Evolutionary conservation across 1,284 basidiomycete genomes (phyloP), one percentile per base, ranked within the genome.

Genomic region (Stygiomarasmius scandens): DNA sequence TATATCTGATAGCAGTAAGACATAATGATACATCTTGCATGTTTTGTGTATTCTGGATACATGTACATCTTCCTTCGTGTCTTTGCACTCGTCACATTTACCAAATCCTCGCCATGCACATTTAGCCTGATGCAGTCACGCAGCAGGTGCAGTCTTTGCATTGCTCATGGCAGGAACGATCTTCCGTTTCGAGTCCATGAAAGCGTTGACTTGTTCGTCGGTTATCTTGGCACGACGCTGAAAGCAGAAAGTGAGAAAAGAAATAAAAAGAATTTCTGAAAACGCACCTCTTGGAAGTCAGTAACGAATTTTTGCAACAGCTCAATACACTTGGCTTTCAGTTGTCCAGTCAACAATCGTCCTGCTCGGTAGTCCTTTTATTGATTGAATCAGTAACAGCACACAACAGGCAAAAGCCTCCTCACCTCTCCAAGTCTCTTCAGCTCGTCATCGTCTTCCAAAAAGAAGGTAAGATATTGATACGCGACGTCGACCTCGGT

Each of bases 381-480:
- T 12, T 12, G 29, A 32, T 12, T 32, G 5, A 32, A 32, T 32
- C 5, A 32, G 29, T 12, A n/a, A n/a, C n/a, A n/a, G 29, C 12
- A 32, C 12, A 12, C 6, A 32, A 32, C 6, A 32, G 12, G 29
- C 5, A 32, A 32, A 5, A n/a, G n/a, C n/a, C n/a, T n/a, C n/a
- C 86, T 61, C 63, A 94, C 94, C 74, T 85, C 83, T 36, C 87
- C 93, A 56, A 98, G 73, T 66, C 79, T 80, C 62, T 82, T 85
- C 64, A 97, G 80, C 75, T 95, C 91, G 24, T 86, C 91, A 61
- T 99, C 97, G 67, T 97, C 93, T 3, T 98, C 96, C 69, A 98
- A 78, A 75, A 99, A 98, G 83, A 98, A 99, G n/a, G 87, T 85
- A 62, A 99, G 73, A 74, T 98, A 99, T 75, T 98, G 96, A 76